Evolutionary conservation across 2,329 filamentous ascomycete genomes (phyloP).

Genomic region (Simplicillium aogashimaense): DNA sequence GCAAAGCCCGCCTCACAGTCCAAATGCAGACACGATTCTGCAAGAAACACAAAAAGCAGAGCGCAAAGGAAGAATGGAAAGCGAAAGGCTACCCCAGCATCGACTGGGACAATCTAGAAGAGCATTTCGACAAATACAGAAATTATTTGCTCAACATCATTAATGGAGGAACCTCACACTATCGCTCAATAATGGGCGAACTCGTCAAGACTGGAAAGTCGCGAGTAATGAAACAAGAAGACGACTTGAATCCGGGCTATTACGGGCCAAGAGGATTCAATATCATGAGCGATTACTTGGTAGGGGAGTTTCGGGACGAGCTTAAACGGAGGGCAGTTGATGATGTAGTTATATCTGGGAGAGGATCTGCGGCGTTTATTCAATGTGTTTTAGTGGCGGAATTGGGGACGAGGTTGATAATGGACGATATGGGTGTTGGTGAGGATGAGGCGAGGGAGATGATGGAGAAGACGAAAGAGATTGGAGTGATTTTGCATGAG

Average conservation of each 20-base stretch:
- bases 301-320: slow-evolving; percentile 45
- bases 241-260: slow-evolving; percentile 63
- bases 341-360: slow-evolving; percentile 56
- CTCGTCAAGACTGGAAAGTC: slow-evolving; percentile 47
- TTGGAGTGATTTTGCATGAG: slow-evolving; percentile 52
- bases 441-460: slow-evolving; percentile 39
- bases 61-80: slow-evolving; percentile 37
- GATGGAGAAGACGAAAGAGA: slow-evolving; percentile 53
- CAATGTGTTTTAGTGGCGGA: slow-evolving; percentile 73
- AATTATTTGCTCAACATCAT: slow-evolving; percentile 49
- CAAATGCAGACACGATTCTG: slow-evolving; percentile 55
- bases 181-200: slow-evolving; percentile 43
- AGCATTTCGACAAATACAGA: slow-evolving; percentile 48
- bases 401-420: slow-evolving; percentile 42
- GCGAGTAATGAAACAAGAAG: slow-evolving; percentile 48
- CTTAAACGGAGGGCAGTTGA: slow-evolving; percentile 52
- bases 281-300: slow-evolving; percentile 61
- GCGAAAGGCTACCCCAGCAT: slow-evolving; percentile 58
- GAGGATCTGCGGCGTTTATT: slow-evolving; percentile 59
- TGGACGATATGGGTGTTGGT: slow-evolving; percentile 42
- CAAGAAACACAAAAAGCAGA: slow-evolving; percentile 45
- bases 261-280: slow-evolving; percentile 69
- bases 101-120: slow-evolving; percentile 53
- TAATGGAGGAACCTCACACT: slow-evolving; percentile 49
- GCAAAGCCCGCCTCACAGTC: slow-evolving; percentile 37